These are phyloP conservation scores for Monosporascus sp. DNA, from an alignment of 2,329 filamentous ascomycete genomes.

Conservation along the genomic window DNA sequence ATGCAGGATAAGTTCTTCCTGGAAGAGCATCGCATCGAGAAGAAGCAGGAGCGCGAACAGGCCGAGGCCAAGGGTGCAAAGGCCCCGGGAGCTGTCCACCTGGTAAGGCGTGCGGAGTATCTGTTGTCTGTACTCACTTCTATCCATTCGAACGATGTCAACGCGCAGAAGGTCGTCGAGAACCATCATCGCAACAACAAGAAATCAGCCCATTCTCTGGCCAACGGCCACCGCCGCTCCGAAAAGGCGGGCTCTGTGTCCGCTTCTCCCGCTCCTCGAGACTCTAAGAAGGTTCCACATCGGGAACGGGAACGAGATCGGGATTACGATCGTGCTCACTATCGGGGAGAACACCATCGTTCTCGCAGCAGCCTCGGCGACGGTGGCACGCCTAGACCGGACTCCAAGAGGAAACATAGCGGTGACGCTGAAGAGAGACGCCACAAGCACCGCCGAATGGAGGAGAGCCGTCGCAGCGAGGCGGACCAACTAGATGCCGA, in stretches of 20 bases:
- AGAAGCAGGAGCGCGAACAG: conserved; percentile 86
- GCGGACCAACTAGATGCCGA: conserved; percentile 28
- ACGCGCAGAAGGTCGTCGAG: conserved; percentile 74
- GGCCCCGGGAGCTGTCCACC: conserved; percentile 93
- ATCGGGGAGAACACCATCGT: conserved; percentile 42
- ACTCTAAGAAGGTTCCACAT: conserved; percentile 42
- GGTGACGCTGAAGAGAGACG: conserved; percentile 46
- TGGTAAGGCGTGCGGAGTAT: conserved; percentile 92
- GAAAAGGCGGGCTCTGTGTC: conserved; percentile 56
- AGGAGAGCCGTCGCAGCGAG: conserved; percentile 35
- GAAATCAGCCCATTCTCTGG: conserved; percentile 50
- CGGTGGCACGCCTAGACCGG: conserved; percentile 43
- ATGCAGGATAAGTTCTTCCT: conserved; percentile 90
- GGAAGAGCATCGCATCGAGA: conserved; percentile 96
- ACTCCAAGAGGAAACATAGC: conserved; percentile 57
- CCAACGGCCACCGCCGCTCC: conserved; percentile 55
- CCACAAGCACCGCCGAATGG: conserved; percentile 47
- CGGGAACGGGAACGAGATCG: conserved; percentile 44
- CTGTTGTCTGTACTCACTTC: conserved; percentile 88
- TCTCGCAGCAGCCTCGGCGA: conserved; percentile 48
- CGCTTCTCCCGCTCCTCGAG: conserved; percentile 63
- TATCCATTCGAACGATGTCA: conserved; percentile 71
- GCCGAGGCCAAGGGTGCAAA: conserved; percentile 75
- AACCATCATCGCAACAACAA: conserved; percentile 96
- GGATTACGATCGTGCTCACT: conserved; percentile 35